Evolutionary conservation across 2,329 filamentous ascomycete species (phyloP), one percentile per base, ranked within the genome.

Genomic region (Ilyonectria robusta): DNA sequence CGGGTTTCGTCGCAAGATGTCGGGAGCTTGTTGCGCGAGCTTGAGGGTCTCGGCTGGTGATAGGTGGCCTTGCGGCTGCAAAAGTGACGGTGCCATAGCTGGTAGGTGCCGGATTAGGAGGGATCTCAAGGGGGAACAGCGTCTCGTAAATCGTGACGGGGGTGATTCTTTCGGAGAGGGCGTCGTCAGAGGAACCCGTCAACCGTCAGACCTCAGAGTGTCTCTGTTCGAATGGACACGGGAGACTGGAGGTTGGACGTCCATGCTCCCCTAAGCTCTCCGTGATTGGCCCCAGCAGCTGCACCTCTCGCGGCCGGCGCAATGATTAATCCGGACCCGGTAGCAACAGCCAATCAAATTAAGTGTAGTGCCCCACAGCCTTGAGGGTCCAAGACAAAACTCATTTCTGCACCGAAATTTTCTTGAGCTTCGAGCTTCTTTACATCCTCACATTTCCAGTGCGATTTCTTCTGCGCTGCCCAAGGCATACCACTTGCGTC

Each of bases 11-110:
- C 81, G 81, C 65, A 91, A 82, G 67, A 91, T 84, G 58, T 75
- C 76, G 2, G 89, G 89, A 67, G 89, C 89, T 81, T 88, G 85
- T 74, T 91, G 88, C n/a, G 89, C 88, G 62, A 90, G 81, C 72
- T 85, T 80, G 66, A 91, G 81, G 59, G 87, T 88, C 70, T 86
- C 85, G 33, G 83, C 81, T 11, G 87, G 86, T 33, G 89, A 83
- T 37, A 91, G 84, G 73, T 88, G 84, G 74, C 84, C 84, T 42
- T 89, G 87, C 7, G 88, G 87, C 65, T 86, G 86, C 62, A 89
- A 81, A 19, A 91, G 82, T 44, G 88, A 85, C 6, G 84, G 83
- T 13, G 82, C 75, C 87, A 89, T 89, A 17, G 47, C 75, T 59
- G 58, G 46, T 44, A 23, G 46, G 17, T 23, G 44, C 5, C 35